Evolutionary conservation across 1,284 basidiomycete genomes (phyloP), one percentile per base, ranked within the genome.

Genomic region (Naganishia sp.): DNA sequence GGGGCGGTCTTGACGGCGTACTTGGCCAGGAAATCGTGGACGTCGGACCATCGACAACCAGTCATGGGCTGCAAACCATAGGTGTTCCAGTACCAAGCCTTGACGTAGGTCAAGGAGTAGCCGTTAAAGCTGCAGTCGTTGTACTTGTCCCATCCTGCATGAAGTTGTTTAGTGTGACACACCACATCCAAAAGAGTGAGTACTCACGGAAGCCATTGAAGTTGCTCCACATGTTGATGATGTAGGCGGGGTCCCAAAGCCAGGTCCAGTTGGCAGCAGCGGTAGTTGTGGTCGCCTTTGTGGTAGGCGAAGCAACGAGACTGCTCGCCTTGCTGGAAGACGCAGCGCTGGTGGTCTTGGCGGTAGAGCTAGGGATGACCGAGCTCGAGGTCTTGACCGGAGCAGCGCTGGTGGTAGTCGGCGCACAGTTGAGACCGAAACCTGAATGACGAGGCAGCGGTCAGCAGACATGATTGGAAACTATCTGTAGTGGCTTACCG

Each of bases 61-160:
- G 65, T 61, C 68, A 69, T 66, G 33, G 70, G 70, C n/a, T 67
- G 36, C 45, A 69, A 54, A 33, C 70, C 70, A 64, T 71, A 71
- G 36, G 56, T 61, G 55, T 70, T 66, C 16, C 66, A 42, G 68
- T 71, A 71, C 67, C 69, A 71, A 10, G 65, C 65, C 63, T 71
- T 70, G 55, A 70, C 69, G 66, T 71, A 71, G 28, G 67, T 59
- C n/a, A 70, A 16, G 48, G 42, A 55, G 64, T 60, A 71, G 49
- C 70, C 70, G n/a, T 64, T 61, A 64, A 69, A 71, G 33, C 65
- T 69, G 54, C 67, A 71, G 33, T 64, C 68, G 43, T 54, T 63
- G 48, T 54, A 54, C 49, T 55, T 13, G 16, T 60, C 57, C 57
- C 57, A 60, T 60, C 57, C 57, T 60, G 18, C 44, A 42, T 18